phyloP scores from a whole-genome alignment of 306 rosid genomes.

The Phaseolus lunatus region DNA sequence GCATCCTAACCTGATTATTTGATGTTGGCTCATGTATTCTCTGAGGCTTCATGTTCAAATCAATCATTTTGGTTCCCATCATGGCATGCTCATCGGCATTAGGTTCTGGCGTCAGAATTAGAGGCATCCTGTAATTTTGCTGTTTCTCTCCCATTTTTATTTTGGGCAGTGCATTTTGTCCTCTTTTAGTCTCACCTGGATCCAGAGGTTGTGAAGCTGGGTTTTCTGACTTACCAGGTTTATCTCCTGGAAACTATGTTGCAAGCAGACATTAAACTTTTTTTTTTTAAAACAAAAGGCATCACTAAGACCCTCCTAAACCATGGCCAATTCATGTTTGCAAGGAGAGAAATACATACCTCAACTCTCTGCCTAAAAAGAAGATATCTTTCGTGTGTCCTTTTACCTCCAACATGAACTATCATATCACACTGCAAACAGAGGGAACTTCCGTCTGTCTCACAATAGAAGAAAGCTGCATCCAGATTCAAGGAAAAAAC shows the following conservation, averaged over 20 bases:
- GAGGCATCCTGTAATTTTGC: slow-evolving; percentile 58
- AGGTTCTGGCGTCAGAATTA: slow-evolving; percentile 47
- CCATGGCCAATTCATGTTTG: not conserved
- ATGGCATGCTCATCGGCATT: slow-evolving; percentile 60
- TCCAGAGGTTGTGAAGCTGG: slow-evolving; percentile 50
- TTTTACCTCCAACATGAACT: slow-evolving; percentile 89
- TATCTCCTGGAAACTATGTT: slow-evolving; percentile 83
- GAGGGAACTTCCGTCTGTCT: slow-evolving; percentile 83
- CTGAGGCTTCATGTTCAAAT: slow-evolving; percentile 81
- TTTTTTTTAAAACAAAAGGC: not conserved
- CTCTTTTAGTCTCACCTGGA: slow-evolving; percentile 54
- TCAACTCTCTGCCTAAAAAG: slow-evolving; percentile 82
- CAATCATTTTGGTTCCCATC: slow-evolving; percentile 69
- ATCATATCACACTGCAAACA: slow-evolving; percentile 82
- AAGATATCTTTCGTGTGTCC: slow-evolving; percentile 83
- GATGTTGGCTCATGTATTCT: slow-evolving; percentile 68
- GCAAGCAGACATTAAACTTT: slow-evolving; percentile 34
- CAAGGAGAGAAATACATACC: slow-evolving; percentile 56
- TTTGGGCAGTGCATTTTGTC: slow-evolving; percentile 50
- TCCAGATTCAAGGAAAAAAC: slow-evolving; percentile 37
- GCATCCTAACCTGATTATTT: slow-evolving; percentile 69
- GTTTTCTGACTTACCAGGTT: slow-evolving; percentile 55
- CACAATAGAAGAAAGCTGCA: slow-evolving; percentile 89
- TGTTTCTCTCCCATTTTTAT: slow-evolving; percentile 53
- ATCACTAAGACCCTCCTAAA: not conserved